Evolutionary conservation across 2,329 filamentous ascomycete genomes (phyloP), one percentile per base, ranked within the genome.

Genomic region (Phialocephala subalpina): DNA sequence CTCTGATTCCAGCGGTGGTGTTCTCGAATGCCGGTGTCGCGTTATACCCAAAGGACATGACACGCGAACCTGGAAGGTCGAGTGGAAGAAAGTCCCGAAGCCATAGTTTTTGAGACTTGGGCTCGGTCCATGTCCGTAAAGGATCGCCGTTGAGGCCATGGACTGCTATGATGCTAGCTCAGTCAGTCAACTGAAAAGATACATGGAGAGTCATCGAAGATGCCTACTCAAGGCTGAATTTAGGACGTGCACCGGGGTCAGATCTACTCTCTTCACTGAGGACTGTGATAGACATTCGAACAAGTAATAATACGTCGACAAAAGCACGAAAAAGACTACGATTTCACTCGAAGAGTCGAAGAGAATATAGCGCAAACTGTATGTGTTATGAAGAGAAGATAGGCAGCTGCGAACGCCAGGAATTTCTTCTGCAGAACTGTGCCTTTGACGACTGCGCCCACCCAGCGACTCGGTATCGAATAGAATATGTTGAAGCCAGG

Each of bases 41-140:
- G 62, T 79, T 72, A 64, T 80, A 80, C 33, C 78, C 78, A 63
- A 74, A 80, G 35, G 67, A 73, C 40, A 79, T 68, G 9, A 80
- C 74, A 42, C 79, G 73, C 35, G 76, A 74, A 49, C 73, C 72
- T 5, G 73, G 71, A 18, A 80, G 58, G 47, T 77, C 72, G 0
- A 66, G 20, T 1, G 76, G 75, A 3, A 78, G 62, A 35, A 76
- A 66, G 58, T 77, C 74, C n/a, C 72, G 67, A n/a, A 74, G 72
- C 76, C 75, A 77, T 33, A 71, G 59, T 7, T 59, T 63, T 1
- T 67, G 38, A 20, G 65, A 61, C 40, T 68, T 72, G 5, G 66
- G 61, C 1, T 70, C 68, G 4, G 69, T 74, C 75, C 74, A 76
- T 22, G 75, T 75, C 22, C 60, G 63, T 3, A 69, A 35, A 1